Conservation (phyloP, 2,329 filamentous ascomycete genomes). For the Dactylonectria macrodidyma region DNA sequence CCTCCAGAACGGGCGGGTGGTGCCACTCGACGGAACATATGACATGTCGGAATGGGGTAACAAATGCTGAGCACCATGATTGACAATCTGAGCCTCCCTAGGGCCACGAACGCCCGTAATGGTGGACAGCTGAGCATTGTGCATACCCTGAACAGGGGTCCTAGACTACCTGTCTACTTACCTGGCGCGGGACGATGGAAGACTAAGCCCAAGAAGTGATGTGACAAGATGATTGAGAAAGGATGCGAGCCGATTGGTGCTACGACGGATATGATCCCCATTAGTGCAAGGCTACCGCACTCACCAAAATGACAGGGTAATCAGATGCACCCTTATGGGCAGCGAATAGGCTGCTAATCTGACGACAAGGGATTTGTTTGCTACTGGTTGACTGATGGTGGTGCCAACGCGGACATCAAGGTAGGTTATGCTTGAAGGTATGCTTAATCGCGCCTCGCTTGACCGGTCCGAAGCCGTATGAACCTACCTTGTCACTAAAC, state of each 20-base stretch:
- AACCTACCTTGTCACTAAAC: too few species aligned
- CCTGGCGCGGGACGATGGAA: neutral
- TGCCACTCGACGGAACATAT: too few species aligned
- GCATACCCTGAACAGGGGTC: neutral
- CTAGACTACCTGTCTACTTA: neutral
- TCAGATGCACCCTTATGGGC: neutral
- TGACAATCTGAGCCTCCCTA: too few species aligned
- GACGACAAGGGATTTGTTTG: neutral
- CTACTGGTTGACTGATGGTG: neutral
- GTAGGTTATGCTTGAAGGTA: neutral
- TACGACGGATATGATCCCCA: neutral
- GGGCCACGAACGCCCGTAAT: too few species aligned
- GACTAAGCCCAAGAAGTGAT: neutral
- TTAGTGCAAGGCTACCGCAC: neutral
- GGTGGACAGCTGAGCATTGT: too few species aligned
- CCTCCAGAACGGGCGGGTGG: too few species aligned
- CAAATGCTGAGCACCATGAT: too few species aligned
- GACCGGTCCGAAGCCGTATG: too few species aligned
- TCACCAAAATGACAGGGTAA: neutral
- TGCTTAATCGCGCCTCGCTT: neutral
- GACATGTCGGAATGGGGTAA: too few species aligned
- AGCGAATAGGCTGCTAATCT: too few species aligned
- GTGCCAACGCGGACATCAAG: neutral
- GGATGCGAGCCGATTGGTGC: neutral
- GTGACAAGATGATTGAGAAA: neutral